Evolutionary conservation across 495 filamentous ascomycete species (phyloP), one percentile per base, ranked within the genome.

Genomic region (Hypoxylon fragiforme): DNA sequence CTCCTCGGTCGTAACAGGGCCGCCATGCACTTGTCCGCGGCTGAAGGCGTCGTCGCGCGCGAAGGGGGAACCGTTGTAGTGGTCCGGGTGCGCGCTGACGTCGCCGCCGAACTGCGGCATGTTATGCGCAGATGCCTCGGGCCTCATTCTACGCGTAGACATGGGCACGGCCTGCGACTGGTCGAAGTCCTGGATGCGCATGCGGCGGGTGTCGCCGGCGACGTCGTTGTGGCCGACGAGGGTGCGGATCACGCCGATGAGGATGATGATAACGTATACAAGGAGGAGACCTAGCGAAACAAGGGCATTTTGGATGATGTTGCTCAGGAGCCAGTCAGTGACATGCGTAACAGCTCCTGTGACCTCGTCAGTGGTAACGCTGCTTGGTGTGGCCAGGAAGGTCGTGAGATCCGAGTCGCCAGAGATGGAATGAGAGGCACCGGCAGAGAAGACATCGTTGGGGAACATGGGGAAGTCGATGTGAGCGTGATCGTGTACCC

Each of bases 401-500:
- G 80, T 83, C 19, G 85, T 83, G 0, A 84, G 76, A 28, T 77
- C 71, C 24, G 73, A 69, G 38, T 81, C 75, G 40, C 81, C 76
- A 24, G 73, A 64, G 57, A 91, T 75, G 59, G 82, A 85, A 30
- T 80, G 73, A 12, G 80, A 69, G 28, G 92, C 89, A 20, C 92
- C 92, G 30, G 84, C 73, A 41, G 89, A 91, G 77, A 98, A 96
- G 20, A 87, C 87, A 62, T 96, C 78, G 63, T 89, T 84, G 19
- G 81, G 78, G 22, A 97, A 81, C 15, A 79, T 65, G 0, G 95
- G 94, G 63, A 98, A 87, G 50, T 83, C 72, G 57, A 98, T 79
- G 41, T 95, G 81, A 1, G 95, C 91, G 60, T 97, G 66, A 59
- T 97, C 86, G 49, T 84, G 77, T 24, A 95, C 86, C 91, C 91